Evolutionary conservation across 176 grass and related monocot species (phyloP).

Genomic region (Oryza longistaminata): DNA sequence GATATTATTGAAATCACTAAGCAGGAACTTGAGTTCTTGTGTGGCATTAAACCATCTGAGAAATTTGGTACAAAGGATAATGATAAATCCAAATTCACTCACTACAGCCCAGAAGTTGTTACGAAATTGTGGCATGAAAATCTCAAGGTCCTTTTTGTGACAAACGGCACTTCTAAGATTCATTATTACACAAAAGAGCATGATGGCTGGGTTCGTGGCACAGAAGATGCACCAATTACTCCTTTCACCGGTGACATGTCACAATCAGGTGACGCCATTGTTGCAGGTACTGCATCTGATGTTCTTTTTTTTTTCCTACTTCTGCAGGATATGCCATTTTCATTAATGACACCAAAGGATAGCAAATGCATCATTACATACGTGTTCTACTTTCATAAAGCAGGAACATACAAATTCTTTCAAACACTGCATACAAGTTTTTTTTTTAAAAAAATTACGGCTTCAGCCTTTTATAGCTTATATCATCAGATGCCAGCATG

Average conservation of each 20-base stretch:
- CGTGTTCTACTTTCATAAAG: slow-evolving; percentile 2
- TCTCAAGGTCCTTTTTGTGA: slow-evolving; percentile 81
- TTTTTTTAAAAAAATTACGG: not conserved
- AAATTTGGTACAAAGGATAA: slow-evolving; percentile 43
- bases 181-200: slow-evolving; percentile 78
- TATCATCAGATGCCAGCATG: not conserved
- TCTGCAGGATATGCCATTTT: not conserved
- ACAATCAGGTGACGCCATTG: slow-evolving; percentile 72
- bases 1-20: slow-evolving; percentile 76
- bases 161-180: slow-evolving; percentile 80
- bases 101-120: slow-evolving; percentile 58
- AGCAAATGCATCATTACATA: not conserved
- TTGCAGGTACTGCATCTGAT: slow-evolving; percentile 64
- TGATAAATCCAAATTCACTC: slow-evolving; percentile 57
- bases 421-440: not conserved
- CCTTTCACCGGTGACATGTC: slow-evolving; percentile 82
- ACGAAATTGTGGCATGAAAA: slow-evolving; percentile 72
- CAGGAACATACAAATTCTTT: not conserved
- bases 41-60: slow-evolving; percentile 49
- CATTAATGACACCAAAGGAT: not conserved
- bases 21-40: slow-evolving; percentile 85
- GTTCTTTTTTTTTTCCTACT: not conserved
- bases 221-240: slow-evolving; percentile 74
- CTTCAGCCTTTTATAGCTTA: not conserved
- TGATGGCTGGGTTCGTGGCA: slow-evolving; percentile 61